Conservation (phyloP, 2,329 filamentous ascomycete genomes). For the Diatrype stigma region DNA sequence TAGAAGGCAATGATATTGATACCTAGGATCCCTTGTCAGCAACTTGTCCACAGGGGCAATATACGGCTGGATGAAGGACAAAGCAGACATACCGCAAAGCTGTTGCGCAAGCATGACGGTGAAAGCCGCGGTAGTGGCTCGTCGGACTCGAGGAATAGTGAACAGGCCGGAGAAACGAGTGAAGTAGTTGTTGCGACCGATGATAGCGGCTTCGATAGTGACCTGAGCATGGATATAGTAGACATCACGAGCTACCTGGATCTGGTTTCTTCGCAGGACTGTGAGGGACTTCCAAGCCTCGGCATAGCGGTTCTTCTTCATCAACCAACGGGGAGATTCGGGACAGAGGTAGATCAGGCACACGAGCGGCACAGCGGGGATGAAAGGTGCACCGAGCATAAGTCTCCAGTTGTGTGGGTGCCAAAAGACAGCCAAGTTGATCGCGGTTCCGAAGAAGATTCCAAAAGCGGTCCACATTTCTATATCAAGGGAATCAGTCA, state of each 20-base stretch:
- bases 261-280: constrained; percentile 46
- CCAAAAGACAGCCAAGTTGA: constrained; percentile 49
- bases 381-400: constrained; percentile 55
- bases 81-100: constrained; percentile 47
- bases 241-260: constrained; percentile 58
- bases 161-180: constrained; percentile 63
- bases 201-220: constrained; percentile 51
- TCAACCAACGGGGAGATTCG: constrained; percentile 61
- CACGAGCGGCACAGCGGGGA: constrained; percentile 54
- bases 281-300: constrained; percentile 56
- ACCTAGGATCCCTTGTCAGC: background rate
- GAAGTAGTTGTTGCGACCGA: constrained; percentile 51
- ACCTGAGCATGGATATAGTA: constrained; percentile 64
- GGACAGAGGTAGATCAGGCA: constrained; percentile 62
- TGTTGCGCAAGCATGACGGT: constrained; percentile 78
- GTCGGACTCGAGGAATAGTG: constrained; percentile 63
- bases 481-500: background rate
- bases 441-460: constrained; percentile 57
- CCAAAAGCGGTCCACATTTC: constrained; percentile 61
- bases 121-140: constrained; percentile 72
- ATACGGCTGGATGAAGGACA: no score
- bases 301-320: constrained; percentile 60
- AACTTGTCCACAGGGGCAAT: no score
- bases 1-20: constrained; percentile 77
- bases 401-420: constrained; percentile 32